Conservation (phyloP, 768 basidiomycete species). For the Collybia sp. region DNA sequence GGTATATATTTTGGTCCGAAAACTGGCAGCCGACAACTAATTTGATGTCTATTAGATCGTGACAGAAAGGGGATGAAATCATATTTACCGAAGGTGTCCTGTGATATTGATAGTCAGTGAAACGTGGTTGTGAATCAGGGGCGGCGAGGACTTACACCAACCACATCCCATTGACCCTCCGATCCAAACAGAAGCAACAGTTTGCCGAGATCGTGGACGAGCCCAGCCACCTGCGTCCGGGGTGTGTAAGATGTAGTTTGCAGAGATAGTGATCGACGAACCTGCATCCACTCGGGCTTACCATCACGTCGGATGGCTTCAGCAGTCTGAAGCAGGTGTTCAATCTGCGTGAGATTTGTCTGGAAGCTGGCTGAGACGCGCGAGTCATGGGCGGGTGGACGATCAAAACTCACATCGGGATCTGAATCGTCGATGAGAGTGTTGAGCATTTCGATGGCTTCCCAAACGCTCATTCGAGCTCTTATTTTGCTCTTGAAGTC, state of each 20-base stretch:
- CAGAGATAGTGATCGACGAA: conserved; percentile 9
- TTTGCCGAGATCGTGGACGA: conserved; percentile 89
- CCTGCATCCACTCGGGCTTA: conserved; percentile 91
- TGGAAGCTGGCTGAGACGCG: conserved; percentile 6
- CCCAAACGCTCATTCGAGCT: conserved; percentile 81
- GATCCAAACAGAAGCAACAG: conserved; percentile 80
- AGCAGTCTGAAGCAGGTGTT: conserved; percentile 89
- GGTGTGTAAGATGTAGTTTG: conserved; percentile 6
- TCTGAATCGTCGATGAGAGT: conserved; percentile 89
- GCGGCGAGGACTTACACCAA: conserved; percentile 53
- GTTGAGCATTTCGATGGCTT: conserved; percentile 83
- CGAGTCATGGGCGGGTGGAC: not conserved
- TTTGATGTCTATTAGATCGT: not conserved
- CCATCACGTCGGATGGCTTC: conserved; percentile 84
- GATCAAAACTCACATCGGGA: conserved; percentile 58
- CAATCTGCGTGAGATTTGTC: conserved; percentile 81
- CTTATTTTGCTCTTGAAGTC: conserved; percentile 65
- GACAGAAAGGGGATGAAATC: conserved; percentile 2
- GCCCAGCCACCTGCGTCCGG: conserved; percentile 56
- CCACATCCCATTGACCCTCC: conserved; percentile 93
- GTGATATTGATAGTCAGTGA: conserved; percentile 9
- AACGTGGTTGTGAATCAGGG: conserved; percentile 1
- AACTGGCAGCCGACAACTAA: conserved; percentile 80
- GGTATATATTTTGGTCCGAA: conserved; percentile 80
- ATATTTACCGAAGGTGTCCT: conserved; percentile 40